Evolutionary conservation across 1,284 basidiomycete species (phyloP), one percentile per base, ranked within the genome.

Genomic region (Calocybe gambosa): DNA sequence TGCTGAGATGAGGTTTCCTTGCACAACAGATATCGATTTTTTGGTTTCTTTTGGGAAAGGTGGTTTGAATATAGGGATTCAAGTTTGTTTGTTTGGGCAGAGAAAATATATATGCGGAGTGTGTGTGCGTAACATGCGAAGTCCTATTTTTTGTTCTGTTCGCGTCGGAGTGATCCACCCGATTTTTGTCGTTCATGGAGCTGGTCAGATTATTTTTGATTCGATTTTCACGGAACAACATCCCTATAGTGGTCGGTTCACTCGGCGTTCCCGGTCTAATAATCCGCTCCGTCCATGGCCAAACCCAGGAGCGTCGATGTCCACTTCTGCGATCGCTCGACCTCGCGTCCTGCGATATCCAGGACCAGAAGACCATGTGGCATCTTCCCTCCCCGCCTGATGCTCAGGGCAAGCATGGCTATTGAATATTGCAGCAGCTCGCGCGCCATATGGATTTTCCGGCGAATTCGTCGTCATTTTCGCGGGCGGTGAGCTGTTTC

Each of bases 241-340:
- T n/a, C 31, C n/a, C n/a, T 34, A 34, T 34, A 15, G n/a, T n/a
- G 31, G 49, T 45, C 44, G 33, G 49, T 34, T 34, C 13, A 34
- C 13, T 44, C 50, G 45, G 41, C 70, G 68, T 55, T 74, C 75
- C 31, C 80, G 70, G 50, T 74, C 70, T 49, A 74, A 49, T 41
- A 82, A 59, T 8, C 79, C 80, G 47, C 77, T 82, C 43, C 80
- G 72, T 42, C 80, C 80, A 28, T 65, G 62, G 8, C 78, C 80
- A 46, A 64, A 77, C 7, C 80, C 80, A 21, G 74, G 77, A 10
- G 72, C 76, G 42, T 67, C 64, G 33, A 59, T 61, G 31, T 71
- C 73, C 28, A 71, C 75, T 1, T 74, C 67, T 7, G 66, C 63
- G 41, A 70, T 66, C 38, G 69, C 62, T 5, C 78, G 68, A 8